Percentiles rank a stretch among this genome's conserved stretches.
These are phyloP conservation scores for Pythium rishiriense DNA, from an alignment of 352 stramenopile genomes.

Conservation along the genomic window DNA sequence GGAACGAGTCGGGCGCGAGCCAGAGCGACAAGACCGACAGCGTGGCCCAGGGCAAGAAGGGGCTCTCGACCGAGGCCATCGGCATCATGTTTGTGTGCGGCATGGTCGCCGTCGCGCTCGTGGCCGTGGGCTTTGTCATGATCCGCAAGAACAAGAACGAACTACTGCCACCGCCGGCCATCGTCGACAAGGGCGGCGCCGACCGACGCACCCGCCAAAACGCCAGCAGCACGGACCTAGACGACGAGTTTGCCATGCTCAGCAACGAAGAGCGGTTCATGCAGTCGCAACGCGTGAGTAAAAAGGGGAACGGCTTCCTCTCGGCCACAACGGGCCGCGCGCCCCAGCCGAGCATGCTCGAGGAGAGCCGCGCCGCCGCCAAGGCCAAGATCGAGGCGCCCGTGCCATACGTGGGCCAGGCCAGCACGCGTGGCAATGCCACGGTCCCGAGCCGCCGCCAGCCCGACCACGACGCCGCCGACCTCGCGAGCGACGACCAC, in stretches of 20 bases:
- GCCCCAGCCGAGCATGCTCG: slow-evolving; percentile 40
- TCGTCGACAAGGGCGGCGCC: slow-evolving; percentile 24
- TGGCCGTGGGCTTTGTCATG: slow-evolving; percentile 65
- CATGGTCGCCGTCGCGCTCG: slow-evolving; percentile 64
- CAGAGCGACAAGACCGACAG: slow-evolving; percentile 33
- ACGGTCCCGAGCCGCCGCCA: not conserved
- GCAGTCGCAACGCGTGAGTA: slow-evolving; percentile 35
- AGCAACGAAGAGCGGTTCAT: slow-evolving; percentile 71
- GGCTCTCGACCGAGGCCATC: slow-evolving; percentile 62
- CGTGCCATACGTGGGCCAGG: slow-evolving; percentile 14
- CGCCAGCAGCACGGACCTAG: slow-evolving; percentile 36
- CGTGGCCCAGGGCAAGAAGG: slow-evolving; percentile 21
- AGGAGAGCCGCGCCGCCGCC: slow-evolving; percentile 34
- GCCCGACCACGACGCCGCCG: not conserved
- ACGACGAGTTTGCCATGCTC: slow-evolving; percentile 82
- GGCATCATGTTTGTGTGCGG: slow-evolving; percentile 70
- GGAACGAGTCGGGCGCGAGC: slow-evolving; percentile 25
- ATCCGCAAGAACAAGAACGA: slow-evolving; percentile 39
- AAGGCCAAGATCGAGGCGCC: slow-evolving; percentile 21
- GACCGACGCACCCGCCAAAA: slow-evolving; percentile 22
- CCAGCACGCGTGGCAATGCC: not conserved
- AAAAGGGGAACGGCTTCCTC: slow-evolving; percentile 59
- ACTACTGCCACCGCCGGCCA: slow-evolving; percentile 2
- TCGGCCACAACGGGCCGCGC: slow-evolving; percentile 32
- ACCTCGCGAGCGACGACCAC: slow-evolving; percentile 20